Percentiles rank a stretch among this genome's conserved stretches.
These are phyloP conservation scores for Neoboletus subvelutipes DNA, from an alignment of 768 basidiomycete species.

Conservation along the genomic window DNA sequence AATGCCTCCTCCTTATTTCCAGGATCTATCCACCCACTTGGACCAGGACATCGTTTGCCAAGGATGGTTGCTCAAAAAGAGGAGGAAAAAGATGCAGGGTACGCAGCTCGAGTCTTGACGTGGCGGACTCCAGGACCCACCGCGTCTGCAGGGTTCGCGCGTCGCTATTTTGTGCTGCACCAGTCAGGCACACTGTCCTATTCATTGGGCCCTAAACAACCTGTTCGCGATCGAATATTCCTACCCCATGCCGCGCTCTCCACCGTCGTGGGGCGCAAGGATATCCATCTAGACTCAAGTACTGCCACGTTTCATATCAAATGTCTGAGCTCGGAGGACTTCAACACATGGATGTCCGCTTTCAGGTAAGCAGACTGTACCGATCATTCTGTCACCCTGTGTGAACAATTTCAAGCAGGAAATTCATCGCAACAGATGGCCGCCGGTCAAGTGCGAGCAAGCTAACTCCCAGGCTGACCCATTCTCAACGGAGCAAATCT, in stretches of 20 bases:
- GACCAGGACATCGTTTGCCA: slow-evolving; percentile 44
- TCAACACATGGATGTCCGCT: slow-evolving; percentile 69
- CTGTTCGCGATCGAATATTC: slow-evolving; percentile 66
- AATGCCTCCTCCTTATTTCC: slow-evolving; percentile 18
- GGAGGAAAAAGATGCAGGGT: slow-evolving; percentile 89
- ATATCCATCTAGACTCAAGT: slow-evolving; percentile 78
- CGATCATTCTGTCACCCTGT: slow-evolving; percentile 9
- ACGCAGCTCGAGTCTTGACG: slow-evolving; percentile 8
- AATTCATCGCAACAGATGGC: slow-evolving; percentile 49
- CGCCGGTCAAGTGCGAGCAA: slow-evolving; percentile 36
- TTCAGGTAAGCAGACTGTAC: slow-evolving; percentile 52
- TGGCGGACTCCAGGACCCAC: not conserved
- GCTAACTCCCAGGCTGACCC: slow-evolving; percentile 41
- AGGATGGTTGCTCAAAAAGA: slow-evolving; percentile 86
- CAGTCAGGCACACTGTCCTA: slow-evolving; percentile 72
- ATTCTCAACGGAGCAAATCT: slow-evolving; percentile 49
- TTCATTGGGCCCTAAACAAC: slow-evolving; percentile 68
- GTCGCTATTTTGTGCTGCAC: slow-evolving; percentile 74
- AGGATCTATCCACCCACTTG: slow-evolving; percentile 3
- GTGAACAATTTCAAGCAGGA: slow-evolving; percentile 42
- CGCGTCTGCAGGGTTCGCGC: slow-evolving; percentile 65
- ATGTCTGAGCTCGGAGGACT: slow-evolving; percentile 70
- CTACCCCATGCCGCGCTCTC: slow-evolving; percentile 75
- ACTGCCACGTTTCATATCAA: slow-evolving; percentile 81
- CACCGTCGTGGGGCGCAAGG: slow-evolving; percentile 67